Percentiles rank a stretch among this genome's conserved stretches.
phyloP scores from a whole-genome alignment of 2,329 filamentous ascomycete genomes.

The Aulographum hederae region DNA sequence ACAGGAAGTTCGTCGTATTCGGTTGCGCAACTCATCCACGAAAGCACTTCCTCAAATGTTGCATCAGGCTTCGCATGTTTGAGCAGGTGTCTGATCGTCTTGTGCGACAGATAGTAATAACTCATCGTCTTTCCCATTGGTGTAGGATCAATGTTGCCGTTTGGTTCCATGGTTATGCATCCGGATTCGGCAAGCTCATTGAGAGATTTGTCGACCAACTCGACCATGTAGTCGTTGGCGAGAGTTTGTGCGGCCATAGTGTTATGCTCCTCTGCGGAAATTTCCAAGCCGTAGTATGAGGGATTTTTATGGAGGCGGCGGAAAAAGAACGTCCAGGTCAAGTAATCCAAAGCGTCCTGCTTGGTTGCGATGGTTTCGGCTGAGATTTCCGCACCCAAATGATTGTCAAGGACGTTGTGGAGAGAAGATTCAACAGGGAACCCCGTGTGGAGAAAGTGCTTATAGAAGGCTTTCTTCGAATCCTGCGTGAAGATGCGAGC shows the following conservation, averaged over 20 bases:
- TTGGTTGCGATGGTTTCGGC: slow-evolving; percentile 85
- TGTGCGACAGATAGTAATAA: slow-evolving; percentile 93
- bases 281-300: slow-evolving; percentile 90
- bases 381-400: slow-evolving; percentile 85
- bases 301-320: slow-evolving; percentile 93
- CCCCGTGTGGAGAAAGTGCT: slow-evolving; percentile 94
- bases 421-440: slow-evolving; percentile 95
- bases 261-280: slow-evolving; percentile 82
- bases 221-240: slow-evolving; percentile 88
- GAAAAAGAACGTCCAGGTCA: slow-evolving; percentile 99
- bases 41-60: slow-evolving; percentile 63
- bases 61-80: slow-evolving; percentile 57
- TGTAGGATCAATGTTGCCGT: slow-evolving; percentile 78
- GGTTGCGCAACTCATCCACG: slow-evolving; percentile 83
- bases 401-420: slow-evolving; percentile 92
- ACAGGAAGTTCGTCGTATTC: slow-evolving; percentile 98
- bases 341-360: slow-evolving; percentile 90
- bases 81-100: slow-evolving; percentile 75
- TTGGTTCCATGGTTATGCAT: slow-evolving; percentile 67
- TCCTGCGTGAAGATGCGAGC: slow-evolving; percentile 96
- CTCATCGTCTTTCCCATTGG: slow-evolving; percentile 96
- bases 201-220: slow-evolving; percentile 76
- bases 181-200: slow-evolving; percentile 65
- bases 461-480: slow-evolving; percentile 97
- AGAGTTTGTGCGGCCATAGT: slow-evolving; percentile 67